Evolutionary conservation across 495 filamentous ascomycete genomes (phyloP).

Genomic region (Oleoguttula mirabilis): DNA sequence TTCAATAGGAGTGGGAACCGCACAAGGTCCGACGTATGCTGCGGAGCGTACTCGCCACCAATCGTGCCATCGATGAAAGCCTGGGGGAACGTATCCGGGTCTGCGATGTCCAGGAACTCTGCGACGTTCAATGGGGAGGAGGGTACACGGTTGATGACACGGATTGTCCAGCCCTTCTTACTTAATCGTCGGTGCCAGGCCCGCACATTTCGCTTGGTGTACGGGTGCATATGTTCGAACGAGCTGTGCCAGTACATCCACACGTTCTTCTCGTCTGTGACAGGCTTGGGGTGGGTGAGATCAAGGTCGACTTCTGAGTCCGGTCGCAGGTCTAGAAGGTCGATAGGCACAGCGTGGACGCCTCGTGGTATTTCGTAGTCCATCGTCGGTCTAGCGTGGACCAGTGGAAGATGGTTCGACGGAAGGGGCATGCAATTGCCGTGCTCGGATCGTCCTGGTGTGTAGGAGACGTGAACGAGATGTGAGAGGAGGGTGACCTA

Average conservation of each 20-base stretch:
- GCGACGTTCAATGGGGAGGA: conserved; percentile 36
- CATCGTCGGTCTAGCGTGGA: no score
- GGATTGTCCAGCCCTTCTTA: conserved; percentile 41
- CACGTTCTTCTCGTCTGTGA: conserved; percentile 39
- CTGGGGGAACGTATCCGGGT: conserved; percentile 34
- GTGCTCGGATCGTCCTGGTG: no score
- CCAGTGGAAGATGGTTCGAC: no score
- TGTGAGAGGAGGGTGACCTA: no score
- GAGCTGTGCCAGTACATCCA: conserved; percentile 47
- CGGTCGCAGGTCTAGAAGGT: conserved; percentile 33
- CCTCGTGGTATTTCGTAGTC: not conserved
- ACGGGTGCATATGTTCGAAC: conserved; percentile 36
- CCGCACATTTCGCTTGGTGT: conserved; percentile 43
- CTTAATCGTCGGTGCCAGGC: conserved; percentile 42
- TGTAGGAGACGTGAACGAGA: no score
- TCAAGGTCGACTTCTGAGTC: conserved; percentile 37
- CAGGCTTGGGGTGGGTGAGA: conserved; percentile 32
- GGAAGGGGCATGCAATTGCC: no score
- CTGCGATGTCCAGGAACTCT: conserved; percentile 37
- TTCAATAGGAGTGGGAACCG: conserved; percentile 42
- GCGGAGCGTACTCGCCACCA: conserved; percentile 36
- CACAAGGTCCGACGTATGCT: conserved; percentile 46
- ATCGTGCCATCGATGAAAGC: conserved; percentile 39
- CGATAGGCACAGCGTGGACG: not conserved
- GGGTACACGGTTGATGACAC: conserved; percentile 36